phyloP scores from a whole-genome alignment of 2,329 filamentous ascomycete species.

The Aspergillus ustus region DNA sequence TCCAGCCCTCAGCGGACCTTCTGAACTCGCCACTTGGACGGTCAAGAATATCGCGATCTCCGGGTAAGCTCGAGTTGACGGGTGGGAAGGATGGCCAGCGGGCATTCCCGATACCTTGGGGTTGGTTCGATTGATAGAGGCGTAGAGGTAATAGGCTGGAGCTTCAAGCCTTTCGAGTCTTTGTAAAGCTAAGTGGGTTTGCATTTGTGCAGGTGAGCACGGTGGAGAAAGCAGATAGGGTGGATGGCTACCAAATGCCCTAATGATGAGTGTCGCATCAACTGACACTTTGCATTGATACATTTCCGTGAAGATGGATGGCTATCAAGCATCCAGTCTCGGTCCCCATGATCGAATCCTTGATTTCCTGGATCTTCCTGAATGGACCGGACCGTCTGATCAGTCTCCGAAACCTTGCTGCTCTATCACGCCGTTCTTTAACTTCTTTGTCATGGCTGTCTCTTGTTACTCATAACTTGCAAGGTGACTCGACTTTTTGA shows the following conservation, averaged over 20 bases:
- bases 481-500: neutral
- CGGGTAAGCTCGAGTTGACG: neutral
- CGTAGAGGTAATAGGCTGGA: neutral
- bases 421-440: neutral
- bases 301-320: neutral
- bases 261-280: constrained; percentile 13
- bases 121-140: constrained; percentile 1
- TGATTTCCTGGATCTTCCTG: neutral
- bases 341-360: constrained; percentile 8
- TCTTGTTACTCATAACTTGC: neutral
- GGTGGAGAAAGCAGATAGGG: neutral
- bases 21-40: neutral
- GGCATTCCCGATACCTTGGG: constrained; percentile 12
- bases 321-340: neutral
- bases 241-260: constrained; percentile 4
- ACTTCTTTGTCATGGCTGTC: neutral
- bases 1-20: neutral
- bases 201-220: neutral
- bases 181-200: constrained; percentile 1
- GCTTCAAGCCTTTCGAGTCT: neutral
- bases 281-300: constrained; percentile 8
- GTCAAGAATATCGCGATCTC: neutral
- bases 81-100: neutral
- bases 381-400: neutral
- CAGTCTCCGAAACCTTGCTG: neutral